phyloP scores from a whole-genome alignment of 306 rosid genomes.

The Medicago lupulina region DNA sequence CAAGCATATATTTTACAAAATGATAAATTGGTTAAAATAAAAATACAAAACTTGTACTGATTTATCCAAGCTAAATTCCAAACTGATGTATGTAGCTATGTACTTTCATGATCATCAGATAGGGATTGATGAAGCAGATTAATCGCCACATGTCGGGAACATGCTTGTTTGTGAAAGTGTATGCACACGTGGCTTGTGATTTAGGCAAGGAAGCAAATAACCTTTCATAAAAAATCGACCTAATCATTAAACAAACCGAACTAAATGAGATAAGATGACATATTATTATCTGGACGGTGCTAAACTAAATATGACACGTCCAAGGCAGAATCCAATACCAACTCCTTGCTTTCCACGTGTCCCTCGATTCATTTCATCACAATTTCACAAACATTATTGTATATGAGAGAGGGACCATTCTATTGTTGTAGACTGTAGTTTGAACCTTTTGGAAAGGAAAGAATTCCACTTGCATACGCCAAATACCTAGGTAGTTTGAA shows the following conservation, averaged over 20 bases:
- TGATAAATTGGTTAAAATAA: too few relatives aligned
- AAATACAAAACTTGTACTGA: too few relatives aligned
- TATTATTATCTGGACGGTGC: constrained; percentile 45
- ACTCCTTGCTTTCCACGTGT: constrained; percentile 51
- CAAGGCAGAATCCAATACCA: constrained; percentile 57
- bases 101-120: neutral
- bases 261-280: neutral
- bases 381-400: neutral
- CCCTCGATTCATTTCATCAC: neutral
- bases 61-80: neutral
- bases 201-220: constrained; percentile 42
- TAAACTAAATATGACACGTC: constrained; percentile 47
- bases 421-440: too few relatives aligned
- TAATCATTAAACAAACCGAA: neutral
- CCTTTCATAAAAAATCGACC: neutral
- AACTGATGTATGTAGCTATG: neutral
- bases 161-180: neutral
- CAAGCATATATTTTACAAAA: too few relatives aligned
- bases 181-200: constrained; percentile 52
- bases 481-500: neutral
- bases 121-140: neutral
- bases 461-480: neutral
- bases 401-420: neutral
- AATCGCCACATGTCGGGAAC: constrained; percentile 54
- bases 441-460: too few relatives aligned